A percentile compares a stretch with the other conserved stretches of the same genome.
Conservation (phyloP, 2,329 filamentous ascomycete genomes). For the Parafenestella ontariensis region DNA sequence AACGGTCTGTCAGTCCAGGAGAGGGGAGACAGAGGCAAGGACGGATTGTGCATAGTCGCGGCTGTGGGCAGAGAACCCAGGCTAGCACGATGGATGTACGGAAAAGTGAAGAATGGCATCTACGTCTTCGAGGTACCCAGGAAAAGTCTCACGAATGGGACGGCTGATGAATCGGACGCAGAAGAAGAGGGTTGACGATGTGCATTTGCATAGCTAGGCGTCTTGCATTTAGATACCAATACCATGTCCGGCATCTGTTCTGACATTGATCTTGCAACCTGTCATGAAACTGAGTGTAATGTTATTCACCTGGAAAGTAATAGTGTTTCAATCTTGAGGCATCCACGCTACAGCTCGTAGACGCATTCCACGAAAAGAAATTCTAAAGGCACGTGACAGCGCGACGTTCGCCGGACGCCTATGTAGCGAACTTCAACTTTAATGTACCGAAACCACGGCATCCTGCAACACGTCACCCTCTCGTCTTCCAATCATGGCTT, state of each 20-base stretch:
- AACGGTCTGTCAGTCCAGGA: conserved; percentile 92
- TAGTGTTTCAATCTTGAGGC: no score
- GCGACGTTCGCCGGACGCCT: conserved; percentile 5
- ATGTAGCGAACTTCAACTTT: conserved; percentile 13
- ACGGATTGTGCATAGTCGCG: conserved; percentile 82
- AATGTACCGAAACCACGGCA: background rate
- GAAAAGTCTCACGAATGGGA: conserved; percentile 34
- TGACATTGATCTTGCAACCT: background rate
- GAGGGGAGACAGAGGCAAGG: conserved; percentile 74
- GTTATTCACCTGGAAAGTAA: no score
- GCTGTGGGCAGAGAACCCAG: conserved; percentile 87
- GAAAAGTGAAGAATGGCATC: conserved; percentile 77
- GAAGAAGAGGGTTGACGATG: conserved; percentile 7
- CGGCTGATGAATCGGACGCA: conserved; percentile 7
- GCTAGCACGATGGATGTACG: conserved; percentile 79
- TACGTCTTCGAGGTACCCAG: conserved; percentile 81
- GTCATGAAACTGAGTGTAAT: background rate
- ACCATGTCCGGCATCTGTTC: conserved; percentile 15
- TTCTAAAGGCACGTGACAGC: conserved; percentile 18
- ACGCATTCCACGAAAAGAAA: background rate
- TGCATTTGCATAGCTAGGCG: conserved; percentile 11
- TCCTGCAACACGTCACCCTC: background rate
- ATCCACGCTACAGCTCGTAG: background rate
- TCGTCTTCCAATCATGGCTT: background rate
- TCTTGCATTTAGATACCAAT: conserved; percentile 31